Evolutionary conservation across 1,139 yeast genomes (phyloP).

Genomic region (Candida mesenterica): DNA sequence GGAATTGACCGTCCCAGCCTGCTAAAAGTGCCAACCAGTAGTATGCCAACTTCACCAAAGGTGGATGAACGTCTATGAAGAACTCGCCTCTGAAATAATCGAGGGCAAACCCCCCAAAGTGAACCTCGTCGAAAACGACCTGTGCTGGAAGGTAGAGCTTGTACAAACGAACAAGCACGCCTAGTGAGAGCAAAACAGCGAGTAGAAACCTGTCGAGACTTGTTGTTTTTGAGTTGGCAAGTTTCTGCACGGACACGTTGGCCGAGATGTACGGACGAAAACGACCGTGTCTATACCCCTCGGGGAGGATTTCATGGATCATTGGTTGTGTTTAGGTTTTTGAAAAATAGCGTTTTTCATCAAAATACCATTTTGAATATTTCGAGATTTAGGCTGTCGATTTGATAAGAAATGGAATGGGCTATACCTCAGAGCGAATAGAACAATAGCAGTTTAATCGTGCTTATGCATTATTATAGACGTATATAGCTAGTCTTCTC

Average conservation of each 20-base stretch:
- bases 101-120: conserved; percentile 50
- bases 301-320: conserved; percentile 6
- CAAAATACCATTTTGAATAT: too few species aligned
- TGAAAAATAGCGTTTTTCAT: too few species aligned
- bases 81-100: conserved; percentile 61
- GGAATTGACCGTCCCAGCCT: conserved; percentile 48
- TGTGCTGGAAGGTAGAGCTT: conserved; percentile 29
- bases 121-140: conserved; percentile 41
- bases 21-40: conserved; percentile 37
- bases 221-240: not conserved
- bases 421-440: too few species aligned
- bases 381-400: too few species aligned
- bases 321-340: too few species aligned
- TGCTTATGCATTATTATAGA: not conserved
- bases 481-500: too few species aligned
- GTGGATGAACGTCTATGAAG: conserved; percentile 63
- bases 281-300: conserved; percentile 17
- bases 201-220: conserved; percentile 14
- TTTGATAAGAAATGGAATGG: too few species aligned
- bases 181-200: conserved; percentile 13
- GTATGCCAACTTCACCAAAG: conserved; percentile 52
- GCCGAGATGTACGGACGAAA: conserved; percentile 19
- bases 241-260: not conserved
- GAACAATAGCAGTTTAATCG: not conserved
- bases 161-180: conserved; percentile 20